phyloP scores from a whole-genome alignment of 495 filamentous ascomycete genomes.

The Penicillium desertorum region DNA sequence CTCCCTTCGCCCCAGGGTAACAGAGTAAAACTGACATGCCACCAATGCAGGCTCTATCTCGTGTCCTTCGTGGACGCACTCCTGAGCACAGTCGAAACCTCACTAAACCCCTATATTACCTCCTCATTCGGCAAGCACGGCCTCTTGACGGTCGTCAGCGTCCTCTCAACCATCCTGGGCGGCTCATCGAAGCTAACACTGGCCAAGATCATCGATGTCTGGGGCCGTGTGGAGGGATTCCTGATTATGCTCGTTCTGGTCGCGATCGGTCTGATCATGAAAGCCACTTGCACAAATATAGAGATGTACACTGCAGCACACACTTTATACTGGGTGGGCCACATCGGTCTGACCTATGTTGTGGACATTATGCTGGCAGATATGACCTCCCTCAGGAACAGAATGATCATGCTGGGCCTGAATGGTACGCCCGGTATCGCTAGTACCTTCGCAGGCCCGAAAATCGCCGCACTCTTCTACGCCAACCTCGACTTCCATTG shows the following conservation, averaged over 20 bases:
- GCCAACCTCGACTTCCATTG: conserved; percentile 46
- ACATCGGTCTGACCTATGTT: conserved; percentile 54
- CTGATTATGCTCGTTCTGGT: conserved; percentile 30
- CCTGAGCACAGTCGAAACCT: conserved; percentile 6
- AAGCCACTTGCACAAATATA: conserved; percentile 40
- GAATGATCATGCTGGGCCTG: conserved; percentile 56
- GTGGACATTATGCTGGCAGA: conserved; percentile 60
- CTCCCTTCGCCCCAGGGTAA: background rate
- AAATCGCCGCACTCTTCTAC: conserved; percentile 19
- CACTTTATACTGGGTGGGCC: conserved; percentile 51
- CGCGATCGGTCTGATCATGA: conserved; percentile 42
- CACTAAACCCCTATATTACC: conserved; percentile 26
- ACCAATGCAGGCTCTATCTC: conserved; percentile 15
- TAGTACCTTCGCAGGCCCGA: conserved; percentile 36
- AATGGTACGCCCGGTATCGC: conserved; percentile 57
- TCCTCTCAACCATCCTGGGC: conserved; percentile 48
- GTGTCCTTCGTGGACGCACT: conserved; percentile 16
- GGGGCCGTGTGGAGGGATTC: conserved; percentile 53
- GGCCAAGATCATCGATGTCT: conserved; percentile 61
- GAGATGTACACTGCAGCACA: conserved; percentile 43
- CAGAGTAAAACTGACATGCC: background rate
- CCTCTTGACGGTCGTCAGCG: conserved; percentile 19
- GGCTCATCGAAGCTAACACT: conserved; percentile 59
- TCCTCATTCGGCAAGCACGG: conserved; percentile 25
- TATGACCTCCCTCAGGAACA: conserved; percentile 56